Percentiles rank a stretch among this genome's conserved stretches.
Conservation (phyloP, 345 rosid species). For the Camelina neglecta region DNA sequence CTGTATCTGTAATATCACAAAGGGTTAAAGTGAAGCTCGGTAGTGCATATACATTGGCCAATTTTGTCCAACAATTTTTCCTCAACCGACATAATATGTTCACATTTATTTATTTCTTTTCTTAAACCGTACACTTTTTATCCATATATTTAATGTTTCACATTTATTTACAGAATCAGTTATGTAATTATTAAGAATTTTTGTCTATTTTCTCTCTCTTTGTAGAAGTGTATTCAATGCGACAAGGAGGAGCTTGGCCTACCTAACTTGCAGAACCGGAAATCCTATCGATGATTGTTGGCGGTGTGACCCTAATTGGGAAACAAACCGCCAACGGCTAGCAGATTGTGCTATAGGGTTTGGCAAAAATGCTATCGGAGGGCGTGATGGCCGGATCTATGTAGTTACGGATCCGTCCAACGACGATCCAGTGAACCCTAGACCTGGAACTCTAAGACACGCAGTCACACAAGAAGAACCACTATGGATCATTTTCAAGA, state of each 20-base stretch:
- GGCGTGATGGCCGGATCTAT: conserved; percentile 65
- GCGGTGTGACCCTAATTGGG: conserved; percentile 83
- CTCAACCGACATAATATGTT: conserved; percentile 40
- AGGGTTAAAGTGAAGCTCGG: background rate
- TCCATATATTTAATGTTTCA: conserved; percentile 12
- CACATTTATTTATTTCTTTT: conserved; percentile 42
- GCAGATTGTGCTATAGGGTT: conserved; percentile 86
- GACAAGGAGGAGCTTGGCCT: conserved; percentile 71
- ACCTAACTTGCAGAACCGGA: conserved; percentile 63
- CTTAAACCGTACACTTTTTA: conserved; percentile 7
- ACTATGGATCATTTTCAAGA: conserved; percentile 73
- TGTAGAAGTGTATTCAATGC: conserved; percentile 65
- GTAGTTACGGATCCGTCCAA: conserved; percentile 63
- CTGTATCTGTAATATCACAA: conserved; percentile 6
- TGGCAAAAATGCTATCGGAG: conserved; percentile 75
- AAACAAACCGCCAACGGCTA: conserved; percentile 59
- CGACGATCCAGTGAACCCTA: conserved; percentile 64
- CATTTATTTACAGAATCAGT: background rate
- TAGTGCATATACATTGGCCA: background rate
- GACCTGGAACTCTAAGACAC: conserved; percentile 71
- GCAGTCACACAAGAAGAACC: conserved; percentile 80
- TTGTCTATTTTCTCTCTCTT: conserved; percentile 1
- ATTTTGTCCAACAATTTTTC: background rate
- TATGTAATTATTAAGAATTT: background rate
- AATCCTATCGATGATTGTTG: conserved; percentile 87